phyloP scores from a whole-genome alignment of 257 asterid genomes.

The Handroanthus guayacan region DNA sequence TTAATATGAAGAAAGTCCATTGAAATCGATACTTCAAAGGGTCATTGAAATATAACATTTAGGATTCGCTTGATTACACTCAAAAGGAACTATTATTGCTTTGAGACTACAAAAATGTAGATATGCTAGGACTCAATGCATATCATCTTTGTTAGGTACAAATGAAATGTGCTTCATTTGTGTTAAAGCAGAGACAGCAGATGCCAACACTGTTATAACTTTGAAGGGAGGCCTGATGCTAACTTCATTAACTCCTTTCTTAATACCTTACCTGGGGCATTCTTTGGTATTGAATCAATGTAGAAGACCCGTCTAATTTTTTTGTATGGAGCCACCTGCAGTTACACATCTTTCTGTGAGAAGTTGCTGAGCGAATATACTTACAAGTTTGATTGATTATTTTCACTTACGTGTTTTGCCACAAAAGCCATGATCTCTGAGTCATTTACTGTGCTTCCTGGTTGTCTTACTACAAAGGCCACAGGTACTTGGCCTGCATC shows the following conservation, averaged over 20 bases:
- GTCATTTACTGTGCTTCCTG: conserved; percentile 44
- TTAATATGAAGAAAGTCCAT: too few relatives aligned
- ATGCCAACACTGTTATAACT: conserved; percentile 40
- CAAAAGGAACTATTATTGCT: background rate
- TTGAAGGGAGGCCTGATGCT: conserved; percentile 48
- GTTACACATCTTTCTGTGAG: conserved; percentile 22
- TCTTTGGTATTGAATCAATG: conserved; percentile 56
- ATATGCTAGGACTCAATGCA: conserved; percentile 5
- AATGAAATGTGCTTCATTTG: background rate
- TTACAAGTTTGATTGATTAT: background rate
- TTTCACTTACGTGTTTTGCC: conserved; percentile 48
- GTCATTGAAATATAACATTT: background rate
- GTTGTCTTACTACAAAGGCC: conserved; percentile 58
- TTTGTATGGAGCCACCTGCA: conserved; percentile 68
- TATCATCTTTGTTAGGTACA: conserved; percentile 9
- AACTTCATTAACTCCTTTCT: conserved; percentile 56
- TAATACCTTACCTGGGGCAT: conserved; percentile 62
- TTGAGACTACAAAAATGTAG: background rate
- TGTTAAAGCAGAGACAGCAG: background rate
- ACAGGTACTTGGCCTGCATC: conserved; percentile 63
- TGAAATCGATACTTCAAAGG: too few relatives aligned
- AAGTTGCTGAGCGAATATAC: conserved; percentile 5
- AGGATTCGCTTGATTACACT: background rate
- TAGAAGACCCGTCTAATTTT: conserved; percentile 55
- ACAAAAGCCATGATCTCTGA: conserved; percentile 54